These are phyloP conservation scores for Bimuria novae-zelandiae DNA, from an alignment of 2,329 filamentous ascomycete genomes.

Conservation along the genomic window DNA sequence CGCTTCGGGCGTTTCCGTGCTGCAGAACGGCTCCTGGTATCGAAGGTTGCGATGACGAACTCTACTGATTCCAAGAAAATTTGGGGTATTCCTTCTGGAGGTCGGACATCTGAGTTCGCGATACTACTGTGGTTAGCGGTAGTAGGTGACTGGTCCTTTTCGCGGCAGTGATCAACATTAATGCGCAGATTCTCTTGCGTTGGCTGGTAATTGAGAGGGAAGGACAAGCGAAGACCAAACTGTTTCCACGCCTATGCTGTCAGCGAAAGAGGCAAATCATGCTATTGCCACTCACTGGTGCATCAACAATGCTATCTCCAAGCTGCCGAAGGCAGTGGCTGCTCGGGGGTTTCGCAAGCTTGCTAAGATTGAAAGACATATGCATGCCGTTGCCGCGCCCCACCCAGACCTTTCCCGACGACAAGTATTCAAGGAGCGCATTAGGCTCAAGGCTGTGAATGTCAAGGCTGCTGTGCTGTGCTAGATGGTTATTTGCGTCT, in stretches of 20 bases:
- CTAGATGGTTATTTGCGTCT: conserved; percentile 27
- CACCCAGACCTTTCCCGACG: conserved; percentile 40
- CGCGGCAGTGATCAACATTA: conserved; percentile 24
- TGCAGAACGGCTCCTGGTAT: conserved; percentile 16
- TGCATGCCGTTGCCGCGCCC: conserved; percentile 37
- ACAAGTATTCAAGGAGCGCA: conserved; percentile 24
- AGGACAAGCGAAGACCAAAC: conserved; percentile 30
- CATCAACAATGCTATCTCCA: conserved; percentile 28
- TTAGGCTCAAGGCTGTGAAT: conserved; percentile 22
- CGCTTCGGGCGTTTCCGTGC: conserved; percentile 17
- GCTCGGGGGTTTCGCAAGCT: conserved; percentile 30
- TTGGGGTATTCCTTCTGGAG: conserved; percentile 33
- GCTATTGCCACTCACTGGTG: conserved; percentile 30
- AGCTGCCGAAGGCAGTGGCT: conserved; percentile 26
- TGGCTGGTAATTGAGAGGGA: conserved; percentile 11
- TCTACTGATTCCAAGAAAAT: conserved; percentile 34
- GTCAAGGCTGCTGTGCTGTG: conserved; percentile 28
- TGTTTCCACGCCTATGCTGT: conserved; percentile 42
- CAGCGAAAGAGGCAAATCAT: conserved; percentile 4
- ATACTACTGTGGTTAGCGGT: conserved; percentile 30
- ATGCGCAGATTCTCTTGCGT: conserved; percentile 21
- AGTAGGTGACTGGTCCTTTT: conserved; percentile 5
- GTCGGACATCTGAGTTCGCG: conserved; percentile 36
- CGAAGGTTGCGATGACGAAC: conserved; percentile 29
- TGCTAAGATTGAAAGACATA: conserved; percentile 31